These are phyloP conservation scores for Mycena vitilis DNA, from an alignment of 768 basidiomycete genomes.

Conservation along the genomic window DNA sequence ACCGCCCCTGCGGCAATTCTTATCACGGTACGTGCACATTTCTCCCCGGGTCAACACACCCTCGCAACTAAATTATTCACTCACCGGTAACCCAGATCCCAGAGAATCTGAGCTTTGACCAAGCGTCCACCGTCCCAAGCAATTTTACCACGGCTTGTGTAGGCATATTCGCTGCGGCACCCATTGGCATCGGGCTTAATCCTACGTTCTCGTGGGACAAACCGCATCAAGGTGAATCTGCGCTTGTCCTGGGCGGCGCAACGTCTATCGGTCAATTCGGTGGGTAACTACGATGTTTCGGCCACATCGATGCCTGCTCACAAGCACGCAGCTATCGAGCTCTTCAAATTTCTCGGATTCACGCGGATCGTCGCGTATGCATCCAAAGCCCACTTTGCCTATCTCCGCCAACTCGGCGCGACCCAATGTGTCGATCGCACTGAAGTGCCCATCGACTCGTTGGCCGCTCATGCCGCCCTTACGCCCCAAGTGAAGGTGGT, in stretches of 20 bases:
- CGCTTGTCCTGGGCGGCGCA: constrained; percentile 26
- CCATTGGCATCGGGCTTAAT: constrained; percentile 32
- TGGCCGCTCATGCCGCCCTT: constrained; percentile 6
- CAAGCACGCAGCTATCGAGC: constrained; percentile 44
- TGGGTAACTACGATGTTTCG: not conserved
- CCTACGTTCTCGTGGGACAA: constrained; percentile 32
- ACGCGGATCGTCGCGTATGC: constrained; percentile 49
- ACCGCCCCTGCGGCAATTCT: constrained; percentile 2
- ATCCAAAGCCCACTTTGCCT: constrained; percentile 50
- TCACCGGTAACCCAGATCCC: constrained; percentile 19
- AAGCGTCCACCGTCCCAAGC: constrained; percentile 26
- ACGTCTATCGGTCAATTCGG: constrained; percentile 31
- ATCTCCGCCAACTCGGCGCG: constrained; percentile 49
- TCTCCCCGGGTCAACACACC: not conserved
- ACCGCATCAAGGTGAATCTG: constrained; percentile 21
- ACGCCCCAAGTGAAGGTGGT: constrained; percentile 15
- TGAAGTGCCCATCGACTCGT: constrained; percentile 6
- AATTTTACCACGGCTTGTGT: constrained; percentile 24
- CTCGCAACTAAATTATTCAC: no score
- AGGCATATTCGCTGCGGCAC: constrained; percentile 28
- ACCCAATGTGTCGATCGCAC: constrained; percentile 47
- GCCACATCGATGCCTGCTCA: not conserved
- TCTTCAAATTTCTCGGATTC: constrained; percentile 55
- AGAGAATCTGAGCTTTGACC: constrained; percentile 24
- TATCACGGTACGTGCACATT: not conserved